Evolutionary conservation across 1,139 yeast species (phyloP).

Genomic region (Suzukiozyma palmioleophila): DNA sequence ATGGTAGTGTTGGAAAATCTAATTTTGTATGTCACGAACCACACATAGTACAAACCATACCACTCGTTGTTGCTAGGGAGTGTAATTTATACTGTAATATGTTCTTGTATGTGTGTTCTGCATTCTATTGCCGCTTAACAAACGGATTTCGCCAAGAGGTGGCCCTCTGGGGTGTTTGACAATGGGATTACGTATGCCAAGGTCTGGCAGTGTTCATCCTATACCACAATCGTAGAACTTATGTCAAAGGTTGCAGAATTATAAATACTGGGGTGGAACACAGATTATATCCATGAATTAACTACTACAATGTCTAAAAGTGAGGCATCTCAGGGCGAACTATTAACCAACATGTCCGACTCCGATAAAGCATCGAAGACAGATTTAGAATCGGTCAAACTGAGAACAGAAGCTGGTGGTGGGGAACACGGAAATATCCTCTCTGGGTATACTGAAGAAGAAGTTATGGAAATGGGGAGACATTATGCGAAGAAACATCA

Average conservation of each 20-base stretch:
- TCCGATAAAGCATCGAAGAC: conserved; percentile 4
- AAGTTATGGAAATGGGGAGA: conserved; percentile 68
- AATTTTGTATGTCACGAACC: no score
- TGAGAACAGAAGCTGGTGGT: conserved; percentile 18
- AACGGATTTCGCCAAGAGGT: no score
- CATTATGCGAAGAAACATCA: conserved; percentile 59
- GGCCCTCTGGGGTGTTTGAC: background rate
- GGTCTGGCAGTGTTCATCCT: background rate
- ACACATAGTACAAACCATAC: no score
- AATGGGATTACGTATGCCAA: background rate
- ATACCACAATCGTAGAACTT: no score
- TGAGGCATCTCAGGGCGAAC: background rate
- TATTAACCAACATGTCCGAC: background rate
- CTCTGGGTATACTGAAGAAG: conserved; percentile 57
- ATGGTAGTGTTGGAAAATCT: no score
- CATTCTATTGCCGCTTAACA: no score
- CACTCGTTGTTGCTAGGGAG: no score
- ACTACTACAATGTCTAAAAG: background rate
- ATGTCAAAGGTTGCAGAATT: no score
- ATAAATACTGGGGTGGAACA: no score
- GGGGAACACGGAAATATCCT: conserved; percentile 52
- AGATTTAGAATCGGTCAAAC: conserved; percentile 23
- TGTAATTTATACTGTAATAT: no score
- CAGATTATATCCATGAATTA: background rate
- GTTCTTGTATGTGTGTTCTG: no score